These are phyloP conservation scores for Allomyces macrogynus DNA, from an alignment of 192 early-diverging fungal genomes.

Conservation along the genomic window DNA sequence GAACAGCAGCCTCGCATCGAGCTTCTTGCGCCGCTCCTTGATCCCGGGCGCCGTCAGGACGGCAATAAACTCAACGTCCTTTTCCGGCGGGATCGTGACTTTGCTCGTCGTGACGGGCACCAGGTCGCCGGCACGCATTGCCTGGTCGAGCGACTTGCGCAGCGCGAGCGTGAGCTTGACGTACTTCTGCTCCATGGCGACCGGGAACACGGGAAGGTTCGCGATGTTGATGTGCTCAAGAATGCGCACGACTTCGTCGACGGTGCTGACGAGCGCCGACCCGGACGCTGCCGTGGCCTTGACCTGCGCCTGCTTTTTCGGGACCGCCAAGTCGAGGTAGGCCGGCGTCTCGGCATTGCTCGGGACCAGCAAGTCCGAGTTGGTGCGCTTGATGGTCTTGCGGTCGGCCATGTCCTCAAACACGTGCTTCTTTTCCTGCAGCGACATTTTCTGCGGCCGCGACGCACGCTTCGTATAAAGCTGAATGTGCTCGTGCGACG, in stretches of 20 bases:
- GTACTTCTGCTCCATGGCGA: constrained; percentile 41
- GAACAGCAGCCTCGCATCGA: constrained; percentile 66
- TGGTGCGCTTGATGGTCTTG: constrained; percentile 20
- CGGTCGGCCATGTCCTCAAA: constrained; percentile 18
- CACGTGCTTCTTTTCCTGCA: constrained; percentile 6
- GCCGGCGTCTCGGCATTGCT: constrained; percentile 2
- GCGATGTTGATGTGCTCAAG: background rate
- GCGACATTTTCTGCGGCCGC: background rate
- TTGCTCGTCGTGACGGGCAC: constrained; percentile 20
- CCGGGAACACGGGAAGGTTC: background rate
- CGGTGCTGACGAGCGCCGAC: background rate
- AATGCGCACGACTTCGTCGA: background rate
- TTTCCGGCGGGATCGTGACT: constrained; percentile 37
- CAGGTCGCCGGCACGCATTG: constrained; percentile 49
- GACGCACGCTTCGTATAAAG: constrained; percentile 12
- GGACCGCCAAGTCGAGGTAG: constrained; percentile 8
- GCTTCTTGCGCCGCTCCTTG: constrained; percentile 53
- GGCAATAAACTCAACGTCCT: constrained; percentile 46
- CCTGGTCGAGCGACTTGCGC: constrained; percentile 46
- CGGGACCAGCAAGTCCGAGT: constrained; percentile 14
- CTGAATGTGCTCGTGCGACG: constrained; percentile 14
- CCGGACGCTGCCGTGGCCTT: background rate
- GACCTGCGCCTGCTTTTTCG: background rate
- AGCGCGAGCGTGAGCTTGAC: constrained; percentile 46
- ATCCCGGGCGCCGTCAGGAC: constrained; percentile 47